Evolutionary conservation across 768 basidiomycete genomes (phyloP).

Genomic region (Leccinellum luteum): DNA sequence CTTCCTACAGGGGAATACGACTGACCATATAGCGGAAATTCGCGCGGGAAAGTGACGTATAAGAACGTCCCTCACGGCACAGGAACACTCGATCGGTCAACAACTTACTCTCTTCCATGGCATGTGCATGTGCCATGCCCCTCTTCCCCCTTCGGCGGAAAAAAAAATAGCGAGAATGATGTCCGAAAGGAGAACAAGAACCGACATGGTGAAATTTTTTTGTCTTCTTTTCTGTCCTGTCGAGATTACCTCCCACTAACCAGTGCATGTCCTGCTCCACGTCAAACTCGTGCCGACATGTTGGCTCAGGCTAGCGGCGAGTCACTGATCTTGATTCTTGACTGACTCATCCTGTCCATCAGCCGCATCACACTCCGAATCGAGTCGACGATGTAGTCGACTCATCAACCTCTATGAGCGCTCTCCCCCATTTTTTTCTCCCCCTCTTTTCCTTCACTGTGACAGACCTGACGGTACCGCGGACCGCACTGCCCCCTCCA

Average conservation of each 20-base stretch:
- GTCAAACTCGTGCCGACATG: neutral
- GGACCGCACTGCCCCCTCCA: neutral
- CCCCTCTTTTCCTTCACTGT: neutral
- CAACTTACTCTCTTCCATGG: neutral
- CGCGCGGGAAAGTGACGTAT: conserved; percentile 1
- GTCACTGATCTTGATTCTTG: neutral
- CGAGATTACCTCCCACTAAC: neutral
- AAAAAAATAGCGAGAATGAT: neutral
- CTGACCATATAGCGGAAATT: neutral
- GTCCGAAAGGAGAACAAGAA: neutral
- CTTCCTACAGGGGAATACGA: neutral
- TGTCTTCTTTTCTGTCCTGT: neutral
- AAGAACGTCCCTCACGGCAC: neutral
- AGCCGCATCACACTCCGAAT: neutral
- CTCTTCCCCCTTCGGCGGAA: neutral
- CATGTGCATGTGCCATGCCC: neutral
- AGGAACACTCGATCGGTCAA: neutral
- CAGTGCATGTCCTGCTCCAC: neutral
- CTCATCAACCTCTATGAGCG: neutral
- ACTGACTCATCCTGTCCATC: neutral
- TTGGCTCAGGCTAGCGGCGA: neutral
- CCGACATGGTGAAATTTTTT: neutral
- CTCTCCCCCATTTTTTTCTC: neutral
- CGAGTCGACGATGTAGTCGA: neutral
- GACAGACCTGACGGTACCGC: neutral